Percentiles rank a stretch among this genome's conserved stretches.
Conservation (phyloP, 139 green algal genomes). For the Chlorella sp. region DNA sequence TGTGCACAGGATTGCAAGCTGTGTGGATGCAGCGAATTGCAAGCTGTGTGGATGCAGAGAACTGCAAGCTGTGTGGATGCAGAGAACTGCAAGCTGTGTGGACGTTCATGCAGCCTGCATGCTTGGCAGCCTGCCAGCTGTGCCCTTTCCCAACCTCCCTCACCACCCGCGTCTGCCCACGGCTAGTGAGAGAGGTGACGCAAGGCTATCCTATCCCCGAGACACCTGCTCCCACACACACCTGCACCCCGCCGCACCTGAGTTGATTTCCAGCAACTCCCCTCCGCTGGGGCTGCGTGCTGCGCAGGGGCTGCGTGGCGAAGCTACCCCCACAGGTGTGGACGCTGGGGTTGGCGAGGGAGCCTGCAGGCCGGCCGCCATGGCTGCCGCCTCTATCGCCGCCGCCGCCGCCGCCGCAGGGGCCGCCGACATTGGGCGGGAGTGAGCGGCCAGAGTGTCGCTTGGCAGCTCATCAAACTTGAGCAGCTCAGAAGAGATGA, state of each 20-base stretch:
- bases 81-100: no score
- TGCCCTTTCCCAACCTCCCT: no score
- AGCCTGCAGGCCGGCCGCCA: background rate
- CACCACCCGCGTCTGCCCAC: no score
- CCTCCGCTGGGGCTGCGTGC: background rate
- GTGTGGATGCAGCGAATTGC: no score
- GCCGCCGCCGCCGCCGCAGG: background rate
- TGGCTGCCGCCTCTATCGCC: background rate
- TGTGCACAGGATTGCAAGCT: no score
- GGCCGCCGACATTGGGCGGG: no score
- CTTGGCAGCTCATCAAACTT: conserved; percentile 46
- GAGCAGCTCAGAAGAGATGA: conserved; percentile 62
- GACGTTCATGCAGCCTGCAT: no score
- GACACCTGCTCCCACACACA: background rate
- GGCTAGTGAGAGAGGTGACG: no score
- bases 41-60: no score
- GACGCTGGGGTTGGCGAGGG: background rate
- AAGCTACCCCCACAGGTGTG: background rate
- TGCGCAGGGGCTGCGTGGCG: background rate
- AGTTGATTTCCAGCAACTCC: conserved; percentile 78
- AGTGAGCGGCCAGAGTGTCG: background rate
- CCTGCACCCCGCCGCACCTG: background rate
- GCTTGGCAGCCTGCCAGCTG: no score
- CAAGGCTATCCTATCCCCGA: no score
- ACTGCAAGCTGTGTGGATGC: no score